Conservation (phyloP, 2,329 filamentous ascomycete species). For the Aspergillus pseudonomiae region DNA sequence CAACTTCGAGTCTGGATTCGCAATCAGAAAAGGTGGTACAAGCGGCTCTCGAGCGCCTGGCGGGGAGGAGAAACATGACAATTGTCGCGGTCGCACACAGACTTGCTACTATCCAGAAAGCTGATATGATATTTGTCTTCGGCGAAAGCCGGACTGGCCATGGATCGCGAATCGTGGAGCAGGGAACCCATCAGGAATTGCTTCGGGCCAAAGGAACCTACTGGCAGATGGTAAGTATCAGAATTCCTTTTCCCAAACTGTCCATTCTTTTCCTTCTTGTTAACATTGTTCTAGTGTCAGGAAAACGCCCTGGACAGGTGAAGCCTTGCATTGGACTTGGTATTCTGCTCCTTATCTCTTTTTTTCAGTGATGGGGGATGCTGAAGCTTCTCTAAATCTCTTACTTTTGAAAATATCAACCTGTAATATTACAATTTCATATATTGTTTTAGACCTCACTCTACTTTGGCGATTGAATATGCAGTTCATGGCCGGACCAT, state of each 20-base stretch:
- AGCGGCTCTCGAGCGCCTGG: conserved; percentile 65
- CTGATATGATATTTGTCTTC: conserved; percentile 78
- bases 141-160: conserved; percentile 55
- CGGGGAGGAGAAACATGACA: conserved; percentile 59
- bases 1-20: conserved; percentile 64
- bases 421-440: no score
- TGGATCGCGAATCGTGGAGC: conserved; percentile 56
- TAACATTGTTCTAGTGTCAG: conserved; percentile 22
- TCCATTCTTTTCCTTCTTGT: not conserved
- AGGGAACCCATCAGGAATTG: conserved; percentile 62
- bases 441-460: no score
- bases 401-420: no score
- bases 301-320: conserved; percentile 35
- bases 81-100: conserved; percentile 79
- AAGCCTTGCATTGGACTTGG: not conserved
- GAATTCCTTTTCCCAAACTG: not conserved
- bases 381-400: no score
- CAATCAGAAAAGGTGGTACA: conserved; percentile 70
- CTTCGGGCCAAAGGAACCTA: conserved; percentile 54
- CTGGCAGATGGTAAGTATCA: conserved; percentile 54
- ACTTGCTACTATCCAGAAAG: conserved; percentile 75
- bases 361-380: no score
- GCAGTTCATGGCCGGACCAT: no score
- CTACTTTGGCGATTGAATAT: no score
- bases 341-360: not conserved